phyloP scores from a whole-genome alignment of 2,329 filamentous ascomycete species.

The Pezicula neosporulosa region DNA sequence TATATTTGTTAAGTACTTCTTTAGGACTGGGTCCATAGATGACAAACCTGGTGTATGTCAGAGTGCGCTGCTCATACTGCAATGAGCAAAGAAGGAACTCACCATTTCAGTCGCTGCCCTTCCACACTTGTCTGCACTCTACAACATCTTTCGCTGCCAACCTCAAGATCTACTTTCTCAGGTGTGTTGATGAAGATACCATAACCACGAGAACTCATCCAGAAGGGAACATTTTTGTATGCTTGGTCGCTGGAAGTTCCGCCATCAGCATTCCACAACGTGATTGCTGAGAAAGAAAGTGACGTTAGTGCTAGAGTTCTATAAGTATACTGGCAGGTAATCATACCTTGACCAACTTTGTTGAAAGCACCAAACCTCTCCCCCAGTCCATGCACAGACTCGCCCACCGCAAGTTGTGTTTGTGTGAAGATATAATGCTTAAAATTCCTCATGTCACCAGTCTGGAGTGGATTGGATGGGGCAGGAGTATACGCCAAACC shows the following conservation, averaged over 20 bases:
- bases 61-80: not conserved
- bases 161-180: slow-evolving; percentile 66
- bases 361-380: slow-evolving; percentile 76
- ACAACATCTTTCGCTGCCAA: slow-evolving; percentile 70
- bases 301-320: too few relatives aligned
- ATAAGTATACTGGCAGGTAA: too few relatives aligned
- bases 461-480: slow-evolving; percentile 47
- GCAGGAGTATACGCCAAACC: slow-evolving; percentile 54
- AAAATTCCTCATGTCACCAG: slow-evolving; percentile 48
- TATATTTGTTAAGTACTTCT: slow-evolving; percentile 66
- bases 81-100: not conserved
- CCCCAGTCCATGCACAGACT: slow-evolving; percentile 71
- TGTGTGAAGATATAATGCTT: slow-evolving; percentile 56
- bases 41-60: slow-evolving; percentile 44
- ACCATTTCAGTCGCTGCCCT: slow-evolving; percentile 67
- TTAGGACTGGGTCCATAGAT: slow-evolving; percentile 71
- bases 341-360: slow-evolving; percentile 61
- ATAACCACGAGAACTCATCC: slow-evolving; percentile 69
- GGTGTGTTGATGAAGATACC: slow-evolving; percentile 73
- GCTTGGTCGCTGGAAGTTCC: slow-evolving; percentile 68
- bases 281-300: slow-evolving; percentile 36
- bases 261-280: slow-evolving; percentile 61
- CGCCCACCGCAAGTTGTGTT: slow-evolving; percentile 52
- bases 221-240: slow-evolving; percentile 71
- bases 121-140: slow-evolving; percentile 67